phyloP scores from a whole-genome alignment of 148 eudicot genomes.

The Rhododendron williamsianum region DNA sequence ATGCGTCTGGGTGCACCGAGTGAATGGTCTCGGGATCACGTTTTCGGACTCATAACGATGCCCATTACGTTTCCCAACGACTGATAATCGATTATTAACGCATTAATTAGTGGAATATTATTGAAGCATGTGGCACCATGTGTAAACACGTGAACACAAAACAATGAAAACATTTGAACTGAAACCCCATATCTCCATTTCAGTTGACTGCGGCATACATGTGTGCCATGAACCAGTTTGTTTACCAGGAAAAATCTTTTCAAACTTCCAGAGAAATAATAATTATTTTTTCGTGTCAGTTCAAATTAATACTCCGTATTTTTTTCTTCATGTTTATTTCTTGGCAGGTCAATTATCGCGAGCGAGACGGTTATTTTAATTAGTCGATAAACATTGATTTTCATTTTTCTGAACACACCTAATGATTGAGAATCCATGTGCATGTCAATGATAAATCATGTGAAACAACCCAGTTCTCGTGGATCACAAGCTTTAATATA shows the following conservation, averaged over 20 bases:
- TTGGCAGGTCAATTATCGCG: background rate
- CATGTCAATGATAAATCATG: background rate
- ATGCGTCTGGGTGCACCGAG: background rate
- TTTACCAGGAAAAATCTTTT: background rate
- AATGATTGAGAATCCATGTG: background rate
- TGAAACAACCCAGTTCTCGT: constrained; percentile 11
- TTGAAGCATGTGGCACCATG: constrained; percentile 3
- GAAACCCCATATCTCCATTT: background rate
- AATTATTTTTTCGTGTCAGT: background rate
- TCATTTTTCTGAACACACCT: background rate
- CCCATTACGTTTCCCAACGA: background rate
- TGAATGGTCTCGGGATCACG: background rate
- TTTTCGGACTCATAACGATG: background rate
- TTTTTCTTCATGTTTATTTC: background rate
- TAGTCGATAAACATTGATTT: background rate
- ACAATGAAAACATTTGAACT: background rate
- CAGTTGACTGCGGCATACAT: background rate
- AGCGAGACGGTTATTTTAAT: background rate
- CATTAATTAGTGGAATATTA: background rate
- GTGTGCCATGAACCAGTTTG: background rate
- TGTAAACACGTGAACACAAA: background rate
- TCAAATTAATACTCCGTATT: background rate
- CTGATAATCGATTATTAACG: background rate
- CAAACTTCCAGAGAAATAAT: background rate
- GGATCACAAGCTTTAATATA: constrained; percentile 14